Evolutionary conservation across 2,329 filamentous ascomycete genomes (phyloP).

Genomic region (Fusarium newnesense): DNA sequence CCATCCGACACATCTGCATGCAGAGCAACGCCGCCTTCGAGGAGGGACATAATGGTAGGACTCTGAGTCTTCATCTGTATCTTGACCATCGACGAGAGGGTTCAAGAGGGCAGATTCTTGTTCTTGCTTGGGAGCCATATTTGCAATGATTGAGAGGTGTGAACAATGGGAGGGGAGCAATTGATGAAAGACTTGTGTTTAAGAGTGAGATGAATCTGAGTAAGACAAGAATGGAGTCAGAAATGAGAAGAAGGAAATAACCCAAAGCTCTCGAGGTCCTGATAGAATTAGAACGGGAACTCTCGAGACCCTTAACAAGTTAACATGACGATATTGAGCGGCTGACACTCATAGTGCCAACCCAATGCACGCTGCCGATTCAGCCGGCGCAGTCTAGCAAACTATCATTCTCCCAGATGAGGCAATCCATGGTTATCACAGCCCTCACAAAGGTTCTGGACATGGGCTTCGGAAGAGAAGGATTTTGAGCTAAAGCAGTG

Average conservation of each 20-base stretch:
- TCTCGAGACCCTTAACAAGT: not conserved
- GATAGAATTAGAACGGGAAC: constrained; percentile 14
- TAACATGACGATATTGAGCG: constrained; percentile 3
- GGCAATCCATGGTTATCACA: constrained; percentile 13
- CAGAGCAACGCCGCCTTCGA: constrained; percentile 17
- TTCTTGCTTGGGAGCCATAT: constrained; percentile 37
- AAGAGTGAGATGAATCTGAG: not conserved
- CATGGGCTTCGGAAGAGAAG: not conserved
- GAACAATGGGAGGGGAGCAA: not conserved
- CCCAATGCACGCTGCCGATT: constrained; percentile 7
- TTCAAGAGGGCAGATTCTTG: constrained; percentile 37
- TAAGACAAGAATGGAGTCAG: not conserved
- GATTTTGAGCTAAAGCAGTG: constrained; percentile 13
- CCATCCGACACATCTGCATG: constrained; percentile 30
- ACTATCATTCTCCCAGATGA: constrained; percentile 12
- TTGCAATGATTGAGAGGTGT: not conserved
- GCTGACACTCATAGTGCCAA: constrained; percentile 17
- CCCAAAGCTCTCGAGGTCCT: not conserved
- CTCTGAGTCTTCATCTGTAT: constrained; percentile 35
- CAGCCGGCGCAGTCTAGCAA: constrained; percentile 13
- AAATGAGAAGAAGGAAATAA: not conserved
- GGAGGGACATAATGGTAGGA: constrained; percentile 29
- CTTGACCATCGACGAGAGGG: constrained; percentile 12
- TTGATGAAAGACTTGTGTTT: not conserved
- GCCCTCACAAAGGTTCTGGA: not conserved